phyloP scores from a whole-genome alignment of 2,329 filamentous ascomycete species.

The Acephala macrosclerotiorum region DNA sequence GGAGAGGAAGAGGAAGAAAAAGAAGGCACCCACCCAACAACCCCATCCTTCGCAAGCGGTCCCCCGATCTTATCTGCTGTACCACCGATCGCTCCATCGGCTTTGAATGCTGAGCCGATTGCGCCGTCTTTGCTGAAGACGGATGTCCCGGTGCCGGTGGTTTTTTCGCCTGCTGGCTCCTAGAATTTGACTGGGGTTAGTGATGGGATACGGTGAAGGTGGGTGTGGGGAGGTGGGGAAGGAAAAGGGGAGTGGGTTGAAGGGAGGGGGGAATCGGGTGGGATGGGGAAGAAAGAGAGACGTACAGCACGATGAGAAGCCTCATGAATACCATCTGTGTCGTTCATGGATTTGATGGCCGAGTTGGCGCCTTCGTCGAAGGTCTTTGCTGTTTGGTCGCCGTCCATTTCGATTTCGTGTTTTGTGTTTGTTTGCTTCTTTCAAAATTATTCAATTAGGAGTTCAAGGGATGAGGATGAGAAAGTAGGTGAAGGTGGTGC shows the following conservation, averaged over 20 bases:
- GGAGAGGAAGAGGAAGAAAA: slow-evolving; percentile 5
- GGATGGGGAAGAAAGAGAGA: not conserved
- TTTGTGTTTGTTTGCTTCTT: not conserved
- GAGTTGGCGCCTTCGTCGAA: slow-evolving; percentile 11
- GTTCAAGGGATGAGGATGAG: not conserved
- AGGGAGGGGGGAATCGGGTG: too few species aligned
- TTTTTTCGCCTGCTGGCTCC: slow-evolving; percentile 18
- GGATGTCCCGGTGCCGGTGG: slow-evolving; percentile 19
- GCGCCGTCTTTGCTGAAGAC: slow-evolving; percentile 43
- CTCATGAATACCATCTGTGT: slow-evolving; percentile 15
- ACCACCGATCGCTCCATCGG: slow-evolving; percentile 45
- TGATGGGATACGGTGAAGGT: not conserved
- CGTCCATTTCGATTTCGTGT: slow-evolving; percentile 14
- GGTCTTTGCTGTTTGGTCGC: slow-evolving; percentile 13
- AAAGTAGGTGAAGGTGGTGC: not conserved
- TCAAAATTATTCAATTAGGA: too few species aligned
- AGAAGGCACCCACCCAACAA: slow-evolving; percentile 39
- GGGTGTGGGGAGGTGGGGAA: not conserved
- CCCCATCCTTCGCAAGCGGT: slow-evolving; percentile 45
- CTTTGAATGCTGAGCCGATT: slow-evolving; percentile 47
- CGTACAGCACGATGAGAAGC: slow-evolving; percentile 11
- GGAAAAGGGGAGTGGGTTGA: too few species aligned
- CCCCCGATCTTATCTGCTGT: slow-evolving; percentile 48
- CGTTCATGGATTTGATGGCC: slow-evolving; percentile 12
- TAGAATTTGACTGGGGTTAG: not conserved